Evolutionary conservation across 805 yeast species (phyloP), one percentile per base, ranked within the genome.

Genomic region (Kuraishia borneana): DNA sequence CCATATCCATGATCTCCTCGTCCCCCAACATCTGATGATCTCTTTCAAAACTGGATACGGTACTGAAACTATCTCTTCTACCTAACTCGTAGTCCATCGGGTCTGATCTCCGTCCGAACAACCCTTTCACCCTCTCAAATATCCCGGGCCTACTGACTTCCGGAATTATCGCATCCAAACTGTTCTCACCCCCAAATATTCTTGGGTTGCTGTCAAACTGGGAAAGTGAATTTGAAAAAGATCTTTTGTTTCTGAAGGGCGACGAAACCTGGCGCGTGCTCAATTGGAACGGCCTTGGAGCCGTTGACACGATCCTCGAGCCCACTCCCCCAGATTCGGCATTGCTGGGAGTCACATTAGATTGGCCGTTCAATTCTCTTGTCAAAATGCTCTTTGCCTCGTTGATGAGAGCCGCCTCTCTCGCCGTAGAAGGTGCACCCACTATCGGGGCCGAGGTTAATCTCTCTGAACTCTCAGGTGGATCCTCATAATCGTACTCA

Each of bases 401-500:
- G 26, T 47, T 50, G 16, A 51, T 39, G 8, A 42, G 36, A 2
- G 45, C 40, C 6, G 41, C 28, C 26, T 45, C 51, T 31, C 53
- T 39, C 19, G 36, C 37, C 5, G 19, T 23, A n/a, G 28, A 21
- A 22, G 26, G 33, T 10, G 26, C 28, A n/a, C 26, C 28, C 26
- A 21, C 28, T 17, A 13, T 14, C 21, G 19, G 33, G 13, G 25
- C 33, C 3, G 27, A 25, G 7, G 28, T 25, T 6, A 25, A 16
- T 16, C 25, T 17, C 18, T 33, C 31, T 16, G 18, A n/a, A 14
- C 19, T 28, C 5, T 30, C 16, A 17, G 32, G 19, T 7, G 25
- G 30, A 9, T 42, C 47, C 14, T 50, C 54, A 31, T 43, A 49
- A 12, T 55, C 60, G 14, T 50, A 42, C 30, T 57, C 62, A 21